These are phyloP conservation scores for Malus hybrid DNA, from an alignment of 331 rosid species.

Conservation along the genomic window DNA sequence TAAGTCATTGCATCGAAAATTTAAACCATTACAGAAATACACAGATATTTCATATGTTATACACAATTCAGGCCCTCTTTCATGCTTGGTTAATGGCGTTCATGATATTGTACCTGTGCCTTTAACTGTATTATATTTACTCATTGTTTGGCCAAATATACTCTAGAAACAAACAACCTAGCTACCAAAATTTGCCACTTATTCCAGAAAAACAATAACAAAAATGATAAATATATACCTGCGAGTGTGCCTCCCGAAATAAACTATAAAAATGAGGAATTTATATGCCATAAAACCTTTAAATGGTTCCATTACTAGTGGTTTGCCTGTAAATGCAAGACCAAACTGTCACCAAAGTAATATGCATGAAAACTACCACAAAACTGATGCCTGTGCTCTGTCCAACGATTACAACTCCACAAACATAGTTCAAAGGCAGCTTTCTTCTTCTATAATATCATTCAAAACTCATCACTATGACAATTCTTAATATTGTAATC, in stretches of 20 bases:
- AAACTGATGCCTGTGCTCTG: background rate
- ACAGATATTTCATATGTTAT: background rate
- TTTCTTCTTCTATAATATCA: background rate
- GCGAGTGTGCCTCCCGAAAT: background rate
- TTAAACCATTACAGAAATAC: background rate
- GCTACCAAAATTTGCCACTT: background rate
- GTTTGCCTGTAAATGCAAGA: background rate
- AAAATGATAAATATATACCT: too few species aligned
- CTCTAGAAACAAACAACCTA: background rate
- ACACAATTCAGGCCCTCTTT: background rate
- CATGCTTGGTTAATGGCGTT: background rate
- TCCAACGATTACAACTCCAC: background rate
- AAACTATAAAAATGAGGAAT: background rate
- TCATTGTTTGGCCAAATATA: background rate
- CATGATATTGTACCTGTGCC: background rate
- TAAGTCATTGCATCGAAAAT: background rate
- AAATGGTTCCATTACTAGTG: background rate
- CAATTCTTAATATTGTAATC: background rate
- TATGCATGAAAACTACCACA: background rate
- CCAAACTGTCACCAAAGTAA: background rate
- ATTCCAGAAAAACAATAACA: background rate
- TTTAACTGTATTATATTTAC: background rate
- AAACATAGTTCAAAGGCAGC: background rate
- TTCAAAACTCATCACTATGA: background rate
- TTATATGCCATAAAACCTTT: background rate